Base-by-base conservation (phyloP, 2,329 filamentous ascomycete genomes). In the Acephala macrosclerotiorum region DNA sequence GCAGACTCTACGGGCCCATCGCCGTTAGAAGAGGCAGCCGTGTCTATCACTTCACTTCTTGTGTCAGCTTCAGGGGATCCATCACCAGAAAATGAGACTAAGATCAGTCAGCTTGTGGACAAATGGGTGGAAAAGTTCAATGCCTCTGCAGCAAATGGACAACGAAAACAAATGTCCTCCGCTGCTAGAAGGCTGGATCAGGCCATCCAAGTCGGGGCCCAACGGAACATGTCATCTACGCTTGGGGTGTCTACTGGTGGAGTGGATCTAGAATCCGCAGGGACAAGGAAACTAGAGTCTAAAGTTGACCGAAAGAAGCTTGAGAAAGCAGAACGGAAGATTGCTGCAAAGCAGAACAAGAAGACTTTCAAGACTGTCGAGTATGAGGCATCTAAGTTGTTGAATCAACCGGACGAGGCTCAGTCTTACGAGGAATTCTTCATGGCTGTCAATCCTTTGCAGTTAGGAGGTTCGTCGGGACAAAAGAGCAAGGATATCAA, bases 371-470 rank as follows among this genome's bases (percentile, higher is more conserved):
- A 98, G 86, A 97, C 91, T 63, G 96, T 99, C 73, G 93, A 97
- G 80, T 99, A 99, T 79, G 96, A 99, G 81, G 92, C 96, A 0
- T 98, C 96, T 14, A 90, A 89, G 72, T 84, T 99, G 71, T 88
- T 99, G 71, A 91, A 96, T 76, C 88, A 93, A 79, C 86, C 93
- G 3, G 91, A 95, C 74, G 87, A 90, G 74, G 84, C 94, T 14
- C 91, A 97, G 84, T 96, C 93, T 47, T 99, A 99, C 78, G 96
- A 99, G 80, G 96, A 99, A 78, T 98, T 99, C 82, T 99, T 97
- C 87, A 98, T 99, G 96, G 91, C 93, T 61, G 96, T 99, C 83
- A 99, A 99, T 79, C 96, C 96, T 67, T 86, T 99, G 69, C 95
- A 98, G 77, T 76, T 98, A 67, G 95, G 94, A 62, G 89, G 85